Percentiles rank a stretch among this genome's conserved stretches.
Evolutionary conservation across 2,329 filamentous ascomycete genomes (phyloP).

Genomic region (Aspergillaceae sp.): DNA sequence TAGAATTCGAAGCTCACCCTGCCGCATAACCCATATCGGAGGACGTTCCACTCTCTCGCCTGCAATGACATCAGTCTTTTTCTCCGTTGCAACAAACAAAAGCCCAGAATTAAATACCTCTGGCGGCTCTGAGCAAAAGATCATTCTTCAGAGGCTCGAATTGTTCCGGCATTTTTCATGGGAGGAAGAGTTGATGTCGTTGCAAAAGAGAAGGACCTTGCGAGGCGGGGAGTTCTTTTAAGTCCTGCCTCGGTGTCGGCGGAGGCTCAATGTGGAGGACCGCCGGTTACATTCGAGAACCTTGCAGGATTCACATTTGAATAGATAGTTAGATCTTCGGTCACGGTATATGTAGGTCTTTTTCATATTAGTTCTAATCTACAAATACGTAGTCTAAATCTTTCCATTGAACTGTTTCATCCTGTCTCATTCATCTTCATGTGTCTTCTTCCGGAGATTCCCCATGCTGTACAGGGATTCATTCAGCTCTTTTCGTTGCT

Average conservation of each 20-base stretch:
- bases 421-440: slow-evolving; percentile 17
- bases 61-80: slow-evolving; percentile 31
- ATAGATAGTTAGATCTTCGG: no score
- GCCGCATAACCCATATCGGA: slow-evolving; percentile 98
- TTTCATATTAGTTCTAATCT: not conserved
- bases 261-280: no score
- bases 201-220: slow-evolving; percentile 11
- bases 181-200: slow-evolving; percentile 6
- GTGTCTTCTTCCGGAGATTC: slow-evolving; percentile 31
- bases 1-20: slow-evolving; percentile 53
- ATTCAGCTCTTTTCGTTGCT: slow-evolving; percentile 25
- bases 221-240: slow-evolving; percentile 10
- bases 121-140: slow-evolving; percentile 77
- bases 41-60: slow-evolving; percentile 86
- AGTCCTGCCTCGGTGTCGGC: no score
- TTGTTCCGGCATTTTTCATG: slow-evolving; percentile 52
- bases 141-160: slow-evolving; percentile 90
- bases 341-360: not conserved
- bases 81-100: not conserved
- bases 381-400: not conserved
- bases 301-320: no score
- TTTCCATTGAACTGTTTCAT: not conserved
- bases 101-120: slow-evolving; percentile 50
- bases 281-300: no score
- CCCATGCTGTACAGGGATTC: slow-evolving; percentile 32